phyloP scores from a whole-genome alignment of 768 basidiomycete species.

The Mycena vitilis region DNA sequence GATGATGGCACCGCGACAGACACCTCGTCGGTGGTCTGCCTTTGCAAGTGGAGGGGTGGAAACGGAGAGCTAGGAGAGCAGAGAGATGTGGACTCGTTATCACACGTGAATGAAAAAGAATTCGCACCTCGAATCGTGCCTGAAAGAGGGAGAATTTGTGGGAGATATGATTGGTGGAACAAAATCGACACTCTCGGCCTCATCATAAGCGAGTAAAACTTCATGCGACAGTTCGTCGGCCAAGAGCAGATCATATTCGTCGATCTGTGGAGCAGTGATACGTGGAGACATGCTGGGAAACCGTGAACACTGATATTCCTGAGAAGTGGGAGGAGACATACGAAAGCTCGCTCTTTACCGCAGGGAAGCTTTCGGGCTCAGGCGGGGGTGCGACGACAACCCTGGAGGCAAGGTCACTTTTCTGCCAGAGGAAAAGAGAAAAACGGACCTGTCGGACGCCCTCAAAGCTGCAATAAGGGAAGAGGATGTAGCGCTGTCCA shows the following conservation, averaged over 20 bases:
- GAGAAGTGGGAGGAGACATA: too few relatives aligned
- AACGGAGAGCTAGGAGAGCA: not conserved
- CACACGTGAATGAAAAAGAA: not conserved
- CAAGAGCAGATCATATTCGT: conserved; percentile 3
- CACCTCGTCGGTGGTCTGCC: not conserved
- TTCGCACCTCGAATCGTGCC: not conserved
- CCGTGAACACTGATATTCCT: not conserved
- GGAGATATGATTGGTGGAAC: not conserved
- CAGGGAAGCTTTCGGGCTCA: too few relatives aligned
- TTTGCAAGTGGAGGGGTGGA: not conserved
- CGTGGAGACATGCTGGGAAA: not conserved
- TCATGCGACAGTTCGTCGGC: not conserved
- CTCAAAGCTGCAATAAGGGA: not conserved
- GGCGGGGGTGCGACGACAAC: too few relatives aligned
- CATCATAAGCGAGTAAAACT: not conserved
- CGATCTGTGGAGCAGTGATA: not conserved
- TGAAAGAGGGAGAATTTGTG: not conserved
- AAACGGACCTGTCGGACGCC: not conserved
- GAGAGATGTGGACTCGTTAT: not conserved
- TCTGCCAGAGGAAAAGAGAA: not conserved
- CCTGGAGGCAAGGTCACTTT: too few relatives aligned
- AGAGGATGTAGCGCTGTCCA: not conserved
- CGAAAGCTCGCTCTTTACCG: too few relatives aligned
- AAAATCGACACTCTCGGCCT: not conserved
- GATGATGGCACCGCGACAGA: not conserved